Evolutionary conservation across 768 basidiomycete species (phyloP).

Genomic region (Suillus decipiens): DNA sequence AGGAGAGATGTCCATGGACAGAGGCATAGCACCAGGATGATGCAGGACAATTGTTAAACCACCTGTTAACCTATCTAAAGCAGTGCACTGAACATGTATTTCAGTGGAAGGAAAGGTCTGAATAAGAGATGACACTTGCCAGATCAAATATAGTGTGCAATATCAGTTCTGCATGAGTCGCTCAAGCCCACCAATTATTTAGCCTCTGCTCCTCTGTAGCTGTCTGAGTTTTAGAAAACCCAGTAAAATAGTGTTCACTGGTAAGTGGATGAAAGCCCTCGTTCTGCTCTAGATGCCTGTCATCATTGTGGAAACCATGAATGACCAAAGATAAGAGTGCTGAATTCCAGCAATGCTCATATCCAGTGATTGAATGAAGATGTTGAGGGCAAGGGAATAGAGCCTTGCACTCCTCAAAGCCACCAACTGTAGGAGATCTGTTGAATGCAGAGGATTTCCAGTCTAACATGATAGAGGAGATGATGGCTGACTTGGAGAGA

Average conservation of each 20-base stretch:
- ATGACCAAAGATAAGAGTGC: neutral
- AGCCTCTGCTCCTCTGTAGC: neutral
- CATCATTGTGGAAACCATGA: neutral
- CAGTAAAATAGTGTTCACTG: neutral
- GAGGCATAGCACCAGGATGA: too few relatives aligned
- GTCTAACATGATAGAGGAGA: too few relatives aligned
- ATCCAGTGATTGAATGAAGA: neutral
- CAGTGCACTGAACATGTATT: neutral
- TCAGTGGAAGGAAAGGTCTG: neutral
- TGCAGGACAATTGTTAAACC: too few relatives aligned
- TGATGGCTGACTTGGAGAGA: too few relatives aligned
- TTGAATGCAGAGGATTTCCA: too few relatives aligned
- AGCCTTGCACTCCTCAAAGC: neutral
- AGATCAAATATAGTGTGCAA: conserved; percentile 1
- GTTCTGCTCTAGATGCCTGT: neutral
- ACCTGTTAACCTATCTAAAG: too few relatives aligned
- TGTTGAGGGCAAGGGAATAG: neutral
- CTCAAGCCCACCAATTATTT: neutral
- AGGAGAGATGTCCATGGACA: too few relatives aligned
- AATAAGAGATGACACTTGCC: neutral
- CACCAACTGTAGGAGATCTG: neutral
- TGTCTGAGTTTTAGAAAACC: neutral
- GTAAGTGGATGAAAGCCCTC: neutral
- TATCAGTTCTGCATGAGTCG: neutral
- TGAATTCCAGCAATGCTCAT: neutral